phyloP scores from a whole-genome alignment of 2,329 filamentous ascomycete species.

The Ophiostoma sp. region DNA sequence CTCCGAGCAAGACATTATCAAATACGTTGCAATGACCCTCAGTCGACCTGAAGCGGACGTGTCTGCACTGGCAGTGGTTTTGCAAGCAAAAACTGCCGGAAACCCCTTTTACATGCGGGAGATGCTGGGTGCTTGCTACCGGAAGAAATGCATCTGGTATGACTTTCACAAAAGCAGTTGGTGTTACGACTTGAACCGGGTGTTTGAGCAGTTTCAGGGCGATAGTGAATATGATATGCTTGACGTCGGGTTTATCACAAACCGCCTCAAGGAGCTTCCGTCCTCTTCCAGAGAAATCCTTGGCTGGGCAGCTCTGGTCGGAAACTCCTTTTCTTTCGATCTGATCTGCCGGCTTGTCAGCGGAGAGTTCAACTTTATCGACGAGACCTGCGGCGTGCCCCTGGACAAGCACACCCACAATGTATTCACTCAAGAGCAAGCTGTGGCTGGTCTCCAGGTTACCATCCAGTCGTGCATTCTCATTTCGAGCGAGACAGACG shows the following conservation, averaged over 20 bases:
- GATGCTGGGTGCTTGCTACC: conserved; percentile 81
- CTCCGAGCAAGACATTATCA: conserved; percentile 69
- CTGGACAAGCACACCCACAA: conserved; percentile 38
- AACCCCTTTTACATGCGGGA: conserved; percentile 90
- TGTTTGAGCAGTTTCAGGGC: conserved; percentile 79
- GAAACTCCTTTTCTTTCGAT: conserved; percentile 76
- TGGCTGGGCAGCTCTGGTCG: conserved; percentile 79
- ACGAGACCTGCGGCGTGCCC: conserved; percentile 36
- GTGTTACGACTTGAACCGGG: conserved; percentile 77
- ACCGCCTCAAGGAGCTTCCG: conserved; percentile 71
- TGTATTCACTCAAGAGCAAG: conserved; percentile 58
- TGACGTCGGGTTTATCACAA: conserved; percentile 75
- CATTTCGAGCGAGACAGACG: conserved; percentile 75
- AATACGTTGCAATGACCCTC: conserved; percentile 78
- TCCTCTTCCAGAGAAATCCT: conserved; percentile 69
- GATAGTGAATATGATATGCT: conserved; percentile 74
- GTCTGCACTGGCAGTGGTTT: conserved; percentile 70
- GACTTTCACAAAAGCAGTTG: conserved; percentile 77
- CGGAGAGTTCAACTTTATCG: conserved; percentile 62
- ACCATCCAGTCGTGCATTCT: conserved; percentile 77
- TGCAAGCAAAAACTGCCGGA: conserved; percentile 82
- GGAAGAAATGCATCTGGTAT: conserved; percentile 85
- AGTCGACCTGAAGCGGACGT: conserved; percentile 68
- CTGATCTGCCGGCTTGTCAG: conserved; percentile 71
- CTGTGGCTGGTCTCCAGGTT: conserved; percentile 73